These are phyloP conservation scores for Scorias spongiosa DNA, from an alignment of 2,329 filamentous ascomycete species.

Conservation along the genomic window DNA sequence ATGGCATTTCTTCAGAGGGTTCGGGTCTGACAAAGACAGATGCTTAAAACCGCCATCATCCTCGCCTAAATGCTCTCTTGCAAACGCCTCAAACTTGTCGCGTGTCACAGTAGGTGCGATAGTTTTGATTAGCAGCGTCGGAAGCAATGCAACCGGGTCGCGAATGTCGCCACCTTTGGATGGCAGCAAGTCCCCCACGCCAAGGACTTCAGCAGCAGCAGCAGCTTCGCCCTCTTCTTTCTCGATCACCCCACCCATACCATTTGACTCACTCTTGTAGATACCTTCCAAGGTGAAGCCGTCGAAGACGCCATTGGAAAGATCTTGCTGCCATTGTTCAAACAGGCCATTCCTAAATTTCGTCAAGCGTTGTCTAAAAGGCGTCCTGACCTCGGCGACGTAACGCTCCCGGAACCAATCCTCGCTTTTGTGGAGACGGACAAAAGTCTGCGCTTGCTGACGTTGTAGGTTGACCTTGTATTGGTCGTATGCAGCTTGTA, in stretches of 20 bases:
- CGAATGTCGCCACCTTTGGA: slow-evolving; percentile 70
- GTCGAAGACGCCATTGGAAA: slow-evolving; percentile 76
- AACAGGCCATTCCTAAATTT: slow-evolving; percentile 68
- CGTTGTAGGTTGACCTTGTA: slow-evolving; percentile 52
- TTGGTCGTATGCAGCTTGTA: slow-evolving; percentile 52
- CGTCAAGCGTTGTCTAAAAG: slow-evolving; percentile 59
- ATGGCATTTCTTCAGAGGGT: slow-evolving; percentile 92
- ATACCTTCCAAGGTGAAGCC: slow-evolving; percentile 90
- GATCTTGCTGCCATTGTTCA: slow-evolving; percentile 74
- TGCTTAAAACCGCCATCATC: slow-evolving; percentile 87
- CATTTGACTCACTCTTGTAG: slow-evolving; percentile 84
- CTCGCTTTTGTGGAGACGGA: slow-evolving; percentile 81
- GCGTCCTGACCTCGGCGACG: slow-evolving; percentile 63
- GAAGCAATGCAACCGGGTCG: slow-evolving; percentile 76
- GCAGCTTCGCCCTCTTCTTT: slow-evolving; percentile 93
- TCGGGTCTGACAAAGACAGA: slow-evolving; percentile 89
- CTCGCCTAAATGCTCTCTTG: slow-evolving; percentile 84
- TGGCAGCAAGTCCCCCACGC: slow-evolving; percentile 80
- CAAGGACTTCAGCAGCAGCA: slow-evolving; percentile 79
- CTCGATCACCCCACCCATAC: slow-evolving; percentile 68
- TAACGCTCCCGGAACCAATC: slow-evolving; percentile 98
- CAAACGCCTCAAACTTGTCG: slow-evolving; percentile 83
- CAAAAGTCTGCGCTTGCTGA: slow-evolving; percentile 57
- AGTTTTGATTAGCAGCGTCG: slow-evolving; percentile 92
- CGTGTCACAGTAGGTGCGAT: slow-evolving; percentile 92